Base-by-base conservation (phyloP, 805 yeast genomes). In the Barnettozyma sp. region DNA sequence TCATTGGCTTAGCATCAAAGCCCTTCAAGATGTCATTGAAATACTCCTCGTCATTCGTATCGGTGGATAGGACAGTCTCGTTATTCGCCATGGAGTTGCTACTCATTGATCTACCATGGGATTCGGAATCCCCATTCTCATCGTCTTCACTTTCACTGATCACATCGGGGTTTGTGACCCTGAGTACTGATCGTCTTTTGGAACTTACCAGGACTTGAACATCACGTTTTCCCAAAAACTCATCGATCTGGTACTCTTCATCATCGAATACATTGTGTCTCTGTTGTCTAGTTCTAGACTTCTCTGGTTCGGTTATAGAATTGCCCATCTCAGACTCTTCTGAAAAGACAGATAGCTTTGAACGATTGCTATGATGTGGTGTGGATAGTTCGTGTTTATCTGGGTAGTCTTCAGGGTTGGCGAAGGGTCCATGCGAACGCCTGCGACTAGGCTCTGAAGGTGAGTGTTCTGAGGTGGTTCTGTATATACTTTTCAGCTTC, bases 131-230 rank as follows among this genome's bases (percentile, higher is more conserved):
- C n/a, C 44, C 56, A 16, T 45, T 53, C 6, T 28, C 36, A 10
- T 15, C 27, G 1, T 33, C 31, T 24, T 16, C 26, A 7, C 24
- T 32, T 7, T 26, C 36, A 10, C 16, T 19, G 10, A 34, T 26
- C n/a, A n/a, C n/a, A 45, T 74, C 82, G 0, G 88, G 88, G 48
- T 81, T 81, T 31, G 74, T 66, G 24, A 81, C 73, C 23, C 81
- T 55, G 29, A 81, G 59, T 35, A 69, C 68, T 1, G 80, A 68
- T 39, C 83, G 60, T 45, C 86, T 61, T 49, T 72, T 73, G 12
- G 82, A 73, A 41, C 82, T 72, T 7, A 81, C 86, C 41, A 81
- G 56, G 7, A 81, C 81, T 54, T 81, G 88, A 2, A 78, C 88
- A 43, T 81, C 87, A 44, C 78, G 50, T 21, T 65, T 62, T 14